Evolutionary conservation across 169 alveolate species (phyloP).

Genomic region (Besnoitia besnoiti): DNA sequence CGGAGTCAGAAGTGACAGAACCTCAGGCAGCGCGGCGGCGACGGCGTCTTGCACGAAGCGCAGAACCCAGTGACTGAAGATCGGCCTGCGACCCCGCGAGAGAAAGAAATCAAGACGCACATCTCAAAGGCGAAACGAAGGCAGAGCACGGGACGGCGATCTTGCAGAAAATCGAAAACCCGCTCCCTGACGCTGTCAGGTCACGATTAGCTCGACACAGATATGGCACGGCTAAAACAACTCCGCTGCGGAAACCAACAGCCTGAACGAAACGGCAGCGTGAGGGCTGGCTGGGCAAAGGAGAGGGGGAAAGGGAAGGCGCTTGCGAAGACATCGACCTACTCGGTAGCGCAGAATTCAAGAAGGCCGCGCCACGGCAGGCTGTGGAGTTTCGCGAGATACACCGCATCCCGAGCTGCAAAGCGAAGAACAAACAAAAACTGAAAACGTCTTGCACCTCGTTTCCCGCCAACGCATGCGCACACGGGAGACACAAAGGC

Average conservation of each 20-base stretch:
- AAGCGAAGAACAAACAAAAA: not conserved
- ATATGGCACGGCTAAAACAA: no score
- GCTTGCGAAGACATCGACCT: not conserved
- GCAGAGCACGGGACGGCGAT: not conserved
- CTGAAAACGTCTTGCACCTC: not conserved
- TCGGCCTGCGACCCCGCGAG: slow-evolving; percentile 39
- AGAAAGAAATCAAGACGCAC: not conserved
- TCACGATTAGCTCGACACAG: no score
- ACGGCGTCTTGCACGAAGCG: slow-evolving; percentile 56
- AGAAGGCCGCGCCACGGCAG: slow-evolving; percentile 21
- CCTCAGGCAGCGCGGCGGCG: slow-evolving; percentile 44
- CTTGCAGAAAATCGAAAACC: not conserved
- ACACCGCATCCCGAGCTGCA: slow-evolving; percentile 22
- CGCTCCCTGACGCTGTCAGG: not conserved
- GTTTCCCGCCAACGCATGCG: not conserved
- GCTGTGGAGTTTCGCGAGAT: slow-evolving; percentile 37
- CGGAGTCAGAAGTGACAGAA: not conserved
- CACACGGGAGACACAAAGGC: not conserved
- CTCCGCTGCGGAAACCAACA: no score
- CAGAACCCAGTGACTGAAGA: slow-evolving; percentile 55
- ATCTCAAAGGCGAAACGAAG: not conserved
- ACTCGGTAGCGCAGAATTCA: not conserved
- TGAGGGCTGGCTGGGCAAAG: no score
- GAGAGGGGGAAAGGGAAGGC: no score
- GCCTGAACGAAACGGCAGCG: no score